Conservation (phyloP, 106 monocot species). For the Dendrobium officinale region DNA sequence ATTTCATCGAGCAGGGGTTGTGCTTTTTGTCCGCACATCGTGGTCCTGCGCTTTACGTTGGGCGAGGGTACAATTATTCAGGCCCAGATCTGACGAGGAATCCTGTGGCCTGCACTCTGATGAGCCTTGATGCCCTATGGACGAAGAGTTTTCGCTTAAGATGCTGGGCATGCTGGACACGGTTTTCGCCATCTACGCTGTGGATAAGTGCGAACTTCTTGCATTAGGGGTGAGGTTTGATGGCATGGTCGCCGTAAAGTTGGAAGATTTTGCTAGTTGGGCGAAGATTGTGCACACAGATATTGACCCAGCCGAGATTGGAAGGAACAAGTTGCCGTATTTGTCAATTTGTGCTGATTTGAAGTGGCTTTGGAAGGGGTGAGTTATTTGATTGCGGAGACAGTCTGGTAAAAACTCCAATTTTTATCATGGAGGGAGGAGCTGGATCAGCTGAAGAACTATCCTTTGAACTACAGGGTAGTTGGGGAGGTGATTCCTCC, state of each 20-base stretch:
- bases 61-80: slow-evolving; percentile 54
- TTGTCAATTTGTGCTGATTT: slow-evolving; percentile 71
- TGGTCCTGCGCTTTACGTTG: slow-evolving; percentile 64
- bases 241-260: slow-evolving; percentile 72
- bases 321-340: slow-evolving; percentile 87
- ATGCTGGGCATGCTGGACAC: slow-evolving; percentile 95
- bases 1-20: slow-evolving; percentile 45
- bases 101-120: slow-evolving; percentile 70
- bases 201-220: slow-evolving; percentile 70
- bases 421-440: slow-evolving; percentile 66
- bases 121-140: slow-evolving; percentile 69
- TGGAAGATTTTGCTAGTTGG: slow-evolving; percentile 73
- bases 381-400: slow-evolving; percentile 38
- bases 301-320: slow-evolving; percentile 75
- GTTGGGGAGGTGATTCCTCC: slow-evolving; percentile 67
- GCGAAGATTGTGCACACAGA: slow-evolving; percentile 82
- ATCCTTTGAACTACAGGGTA: slow-evolving; percentile 53
- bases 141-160: slow-evolving; percentile 45
- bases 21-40: slow-evolving; percentile 45
- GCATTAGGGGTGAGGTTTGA: slow-evolving; percentile 94
- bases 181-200: slow-evolving; percentile 73
- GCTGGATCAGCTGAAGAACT: slow-evolving; percentile 55
- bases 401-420: slow-evolving; percentile 16
- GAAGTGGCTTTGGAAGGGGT: slow-evolving; percentile 40
- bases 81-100: slow-evolving; percentile 56